These are phyloP conservation scores for Baorangia bicolor DNA, from an alignment of 768 basidiomycete species.

Conservation along the genomic window DNA sequence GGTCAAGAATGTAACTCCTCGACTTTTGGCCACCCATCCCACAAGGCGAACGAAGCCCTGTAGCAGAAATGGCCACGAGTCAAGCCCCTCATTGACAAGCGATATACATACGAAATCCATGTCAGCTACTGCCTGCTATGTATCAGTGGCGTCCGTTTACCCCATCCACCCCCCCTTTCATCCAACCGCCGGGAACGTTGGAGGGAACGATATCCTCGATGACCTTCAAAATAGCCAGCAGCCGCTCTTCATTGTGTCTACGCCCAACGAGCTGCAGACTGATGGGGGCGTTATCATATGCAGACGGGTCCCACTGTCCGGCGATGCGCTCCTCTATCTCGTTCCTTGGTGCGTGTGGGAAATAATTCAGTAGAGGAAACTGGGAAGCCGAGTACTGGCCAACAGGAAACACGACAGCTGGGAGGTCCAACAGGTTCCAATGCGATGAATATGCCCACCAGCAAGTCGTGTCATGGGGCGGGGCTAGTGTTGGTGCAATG, in stretches of 20 bases:
- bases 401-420: conserved; percentile 48
- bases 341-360: conserved; percentile 33
- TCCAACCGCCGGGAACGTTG: conserved; percentile 9
- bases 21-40: conserved; percentile 12
- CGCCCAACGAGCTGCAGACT: conserved; percentile 50
- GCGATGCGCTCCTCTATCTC: conserved; percentile 36
- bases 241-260: conserved; percentile 49
- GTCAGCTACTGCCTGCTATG: background rate
- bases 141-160: conserved; percentile 11
- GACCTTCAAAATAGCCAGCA: conserved; percentile 43
- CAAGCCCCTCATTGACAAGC: conserved; percentile 4
- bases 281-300: conserved; percentile 45
- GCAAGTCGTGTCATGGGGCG: conserved; percentile 46
- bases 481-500: conserved; percentile 45
- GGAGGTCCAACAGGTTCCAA: conserved; percentile 53
- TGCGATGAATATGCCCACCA: conserved; percentile 53
- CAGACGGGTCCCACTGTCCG: conserved; percentile 41
- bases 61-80: conserved; percentile 12
- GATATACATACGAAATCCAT: conserved; percentile 1
- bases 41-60: conserved; percentile 8
- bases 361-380: conserved; percentile 3
- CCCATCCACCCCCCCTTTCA: conserved; percentile 3
- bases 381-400: conserved; percentile 35
- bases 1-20: background rate
- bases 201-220: conserved; percentile 35